Base-by-base conservation (phyloP, 2,329 filamentous ascomycete species). In the Westerdykella ornata region DNA sequence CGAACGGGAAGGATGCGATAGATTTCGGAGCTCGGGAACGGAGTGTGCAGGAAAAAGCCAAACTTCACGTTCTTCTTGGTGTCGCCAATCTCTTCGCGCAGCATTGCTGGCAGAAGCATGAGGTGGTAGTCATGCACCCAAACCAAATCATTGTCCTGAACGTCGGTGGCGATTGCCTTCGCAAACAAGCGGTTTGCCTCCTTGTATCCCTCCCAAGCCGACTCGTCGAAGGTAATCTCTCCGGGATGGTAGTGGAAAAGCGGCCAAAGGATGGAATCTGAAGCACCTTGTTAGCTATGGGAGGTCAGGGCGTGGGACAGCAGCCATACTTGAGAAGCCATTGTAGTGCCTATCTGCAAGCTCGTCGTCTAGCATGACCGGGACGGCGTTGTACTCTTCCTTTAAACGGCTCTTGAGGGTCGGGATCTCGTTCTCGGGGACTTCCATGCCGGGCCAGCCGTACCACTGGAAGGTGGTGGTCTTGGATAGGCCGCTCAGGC, bases 71-170 rank as follows among this genome's bases (percentile, higher is more conserved):
- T 94, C 71, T 89, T 87, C 71, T 84, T 88, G 46, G 75, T 77
- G 48, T 80, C 68, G 43, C 84, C 85, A 44, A 96, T 82, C 67
- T 94, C 87, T 59, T 94, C 85, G 47, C 92, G 86, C 44, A 98
- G 77, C 88, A 97, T 94, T 60, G 90, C 81, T 22, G 92, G 92
- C 26, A 98, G 77, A 15, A 98, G 81, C 89, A 97, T 97, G 47
- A 97, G 74, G 68, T 98, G 92, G 70, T 97, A 98, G 68, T 98
- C 92, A 66, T 98, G 92, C 5, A 98, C 87, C 92, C 92, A 98
- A 57, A 98, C 84, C 57, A 96, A 72, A 67, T 98, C 92, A 42
- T 88, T 89, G 63, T 97, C 90, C 65, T 89, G 79, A 9, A 96
- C 86, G 56, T 95, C 86, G 55, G 84, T 82, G 42, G 85, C 81